These are phyloP conservation scores for Yarrowia keelungensis DNA, from an alignment of 805 yeast species.

Conservation along the genomic window DNA sequence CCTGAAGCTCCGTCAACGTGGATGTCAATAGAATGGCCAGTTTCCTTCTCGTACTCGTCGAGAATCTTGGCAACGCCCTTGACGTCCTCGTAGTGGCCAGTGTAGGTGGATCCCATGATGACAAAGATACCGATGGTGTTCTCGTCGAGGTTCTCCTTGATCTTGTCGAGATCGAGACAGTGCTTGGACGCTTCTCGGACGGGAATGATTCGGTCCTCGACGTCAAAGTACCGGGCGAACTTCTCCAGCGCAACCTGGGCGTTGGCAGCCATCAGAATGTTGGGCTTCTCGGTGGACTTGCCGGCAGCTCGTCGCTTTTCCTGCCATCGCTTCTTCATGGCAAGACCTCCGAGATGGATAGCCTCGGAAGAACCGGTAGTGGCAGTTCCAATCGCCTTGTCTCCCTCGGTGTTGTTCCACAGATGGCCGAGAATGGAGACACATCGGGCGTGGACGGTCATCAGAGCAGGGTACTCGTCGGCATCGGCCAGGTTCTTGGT, in stretches of 20 bases:
- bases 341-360: conserved; percentile 89
- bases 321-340: conserved; percentile 92
- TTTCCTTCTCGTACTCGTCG: conserved; percentile 70
- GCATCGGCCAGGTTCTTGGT: conserved; percentile 90
- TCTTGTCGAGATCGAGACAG: conserved; percentile 64
- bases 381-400: conserved; percentile 78
- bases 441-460: conserved; percentile 82
- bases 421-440: conserved; percentile 76
- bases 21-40: conserved; percentile 74
- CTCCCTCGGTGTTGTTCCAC: conserved; percentile 73
- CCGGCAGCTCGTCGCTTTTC: conserved; percentile 65
- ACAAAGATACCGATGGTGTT: conserved; percentile 92
- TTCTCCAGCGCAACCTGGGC: conserved; percentile 95
- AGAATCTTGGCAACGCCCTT: conserved; percentile 64
- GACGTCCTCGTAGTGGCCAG: conserved; percentile 90
- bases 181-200: conserved; percentile 67
- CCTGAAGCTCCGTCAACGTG: conserved; percentile 97
- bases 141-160: conserved; percentile 77
- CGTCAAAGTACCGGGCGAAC: conserved; percentile 93
- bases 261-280: conserved; percentile 89
- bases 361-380: conserved; percentile 96
- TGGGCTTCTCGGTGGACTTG: conserved; percentile 68
- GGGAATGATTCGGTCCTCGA: conserved; percentile 78
- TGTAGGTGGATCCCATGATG: conserved; percentile 88
- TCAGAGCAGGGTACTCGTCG: conserved; percentile 89